These are phyloP conservation scores for Nemania serpens DNA, from an alignment of 2,329 filamentous ascomycete species.

Conservation along the genomic window DNA sequence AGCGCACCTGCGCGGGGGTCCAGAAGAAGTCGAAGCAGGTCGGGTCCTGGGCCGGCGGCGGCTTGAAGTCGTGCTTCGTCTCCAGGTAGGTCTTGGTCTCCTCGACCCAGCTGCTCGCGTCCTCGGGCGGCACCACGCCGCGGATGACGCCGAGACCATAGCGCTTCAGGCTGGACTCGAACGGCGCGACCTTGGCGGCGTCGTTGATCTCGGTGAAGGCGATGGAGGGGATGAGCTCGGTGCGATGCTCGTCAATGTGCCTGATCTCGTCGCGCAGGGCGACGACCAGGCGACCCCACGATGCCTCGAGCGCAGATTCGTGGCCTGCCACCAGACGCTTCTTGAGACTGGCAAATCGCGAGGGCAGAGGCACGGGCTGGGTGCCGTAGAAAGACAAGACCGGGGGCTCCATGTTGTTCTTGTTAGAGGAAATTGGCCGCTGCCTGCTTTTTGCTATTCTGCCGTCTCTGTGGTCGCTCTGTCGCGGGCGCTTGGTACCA, in stretches of 20 bases:
- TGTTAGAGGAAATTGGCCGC: conserved; percentile 38
- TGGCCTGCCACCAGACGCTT: conserved; percentile 57
- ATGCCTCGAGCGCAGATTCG: conserved; percentile 58
- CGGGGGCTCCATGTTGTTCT: conserved; percentile 52
- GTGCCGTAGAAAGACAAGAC: conserved; percentile 62
- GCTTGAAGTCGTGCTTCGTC: conserved; percentile 53
- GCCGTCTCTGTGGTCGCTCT: conserved; percentile 40
- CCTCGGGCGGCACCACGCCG: conserved; percentile 62
- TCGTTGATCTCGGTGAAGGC: conserved; percentile 57
- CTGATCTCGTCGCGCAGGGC: conserved; percentile 57
- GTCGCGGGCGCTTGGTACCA: conserved; percentile 39
- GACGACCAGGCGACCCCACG: conserved; percentile 58
- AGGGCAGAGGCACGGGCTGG: conserved; percentile 62
- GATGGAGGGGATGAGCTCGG: conserved; percentile 60
- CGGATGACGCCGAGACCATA: conserved; percentile 69
- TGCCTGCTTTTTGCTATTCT: conserved; percentile 40
- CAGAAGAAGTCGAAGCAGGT: conserved; percentile 76
- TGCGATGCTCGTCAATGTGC: conserved; percentile 55
- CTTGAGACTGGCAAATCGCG: conserved; percentile 62
- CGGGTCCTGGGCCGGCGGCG: conserved; percentile 64
- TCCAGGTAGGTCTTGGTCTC: conserved; percentile 63
- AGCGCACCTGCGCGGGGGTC: conserved; percentile 70
- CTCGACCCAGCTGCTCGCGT: conserved; percentile 62
- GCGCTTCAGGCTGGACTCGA: conserved; percentile 61
- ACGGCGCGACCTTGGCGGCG: conserved; percentile 55